phyloP scores from a whole-genome alignment of 2,329 filamentous ascomycete species.

The Phaeosphaeriaceae sp. region DNA sequence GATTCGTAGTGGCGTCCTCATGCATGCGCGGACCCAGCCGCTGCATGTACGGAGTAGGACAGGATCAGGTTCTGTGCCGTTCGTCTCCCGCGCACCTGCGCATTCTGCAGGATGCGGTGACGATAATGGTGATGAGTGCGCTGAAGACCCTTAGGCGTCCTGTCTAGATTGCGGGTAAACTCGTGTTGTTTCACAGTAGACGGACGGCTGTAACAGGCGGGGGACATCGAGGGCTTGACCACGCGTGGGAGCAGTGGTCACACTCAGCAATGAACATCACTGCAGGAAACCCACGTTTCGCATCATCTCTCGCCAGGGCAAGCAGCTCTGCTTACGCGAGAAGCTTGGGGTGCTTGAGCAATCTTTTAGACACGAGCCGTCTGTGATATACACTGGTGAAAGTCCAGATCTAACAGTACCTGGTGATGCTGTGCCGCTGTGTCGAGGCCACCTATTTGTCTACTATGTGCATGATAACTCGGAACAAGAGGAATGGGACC shows the following conservation, averaged over 20 bases:
- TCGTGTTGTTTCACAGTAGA: neutral
- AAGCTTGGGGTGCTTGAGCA: neutral
- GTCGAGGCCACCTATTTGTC: neutral
- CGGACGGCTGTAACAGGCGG: neutral
- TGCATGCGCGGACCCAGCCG: constrained; percentile 30
- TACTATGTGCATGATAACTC: neutral
- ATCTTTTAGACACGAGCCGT: neutral
- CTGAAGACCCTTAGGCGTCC: neutral
- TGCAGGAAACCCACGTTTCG: neutral
- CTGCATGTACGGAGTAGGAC: constrained; percentile 13
- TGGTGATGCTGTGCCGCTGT: neutral
- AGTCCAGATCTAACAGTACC: neutral
- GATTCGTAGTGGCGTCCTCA: constrained; percentile 26
- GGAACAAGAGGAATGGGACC: neutral
- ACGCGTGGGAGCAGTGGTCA: neutral
- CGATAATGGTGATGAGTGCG: neutral
- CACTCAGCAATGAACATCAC: neutral
- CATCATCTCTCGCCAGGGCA: neutral
- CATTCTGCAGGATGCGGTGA: neutral
- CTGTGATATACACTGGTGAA: neutral
- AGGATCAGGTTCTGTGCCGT: neutral
- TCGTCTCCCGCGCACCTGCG: neutral
- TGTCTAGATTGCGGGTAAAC: neutral
- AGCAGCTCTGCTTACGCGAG: neutral
- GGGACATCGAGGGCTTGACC: neutral